Conservation (phyloP, 805 yeast genomes). For the Wickerhamomyces hampshirensis region DNA sequence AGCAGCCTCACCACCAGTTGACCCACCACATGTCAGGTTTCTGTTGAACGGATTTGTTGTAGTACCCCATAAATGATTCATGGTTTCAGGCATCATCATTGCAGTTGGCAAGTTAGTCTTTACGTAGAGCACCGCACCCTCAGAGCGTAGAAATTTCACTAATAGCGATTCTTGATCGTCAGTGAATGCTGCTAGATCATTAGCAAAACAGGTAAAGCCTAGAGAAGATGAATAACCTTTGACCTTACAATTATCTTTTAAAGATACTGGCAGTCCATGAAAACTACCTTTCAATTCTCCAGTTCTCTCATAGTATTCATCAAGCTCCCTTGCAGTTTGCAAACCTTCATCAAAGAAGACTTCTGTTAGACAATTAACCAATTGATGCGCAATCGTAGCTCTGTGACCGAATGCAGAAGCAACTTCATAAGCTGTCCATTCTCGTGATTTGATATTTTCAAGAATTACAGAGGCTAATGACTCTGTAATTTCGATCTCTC, state of each 20-base stretch:
- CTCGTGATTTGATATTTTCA: conserved; percentile 26
- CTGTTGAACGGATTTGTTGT: conserved; percentile 43
- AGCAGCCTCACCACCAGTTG: conserved; percentile 53
- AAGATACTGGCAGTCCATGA: conserved; percentile 63
- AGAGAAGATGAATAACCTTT: conserved; percentile 44
- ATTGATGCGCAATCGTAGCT: conserved; percentile 54
- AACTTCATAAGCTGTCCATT: conserved; percentile 40
- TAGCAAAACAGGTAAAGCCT: conserved; percentile 44
- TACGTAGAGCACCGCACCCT: conserved; percentile 51
- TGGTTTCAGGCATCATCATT: conserved; percentile 45
- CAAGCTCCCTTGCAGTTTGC: conserved; percentile 48
- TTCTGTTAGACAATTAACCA: conserved; percentile 32
- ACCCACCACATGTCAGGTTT: conserved; percentile 44
- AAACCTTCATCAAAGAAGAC: conserved; percentile 56
- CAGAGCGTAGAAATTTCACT: conserved; percentile 34
- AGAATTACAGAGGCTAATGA: conserved; percentile 16
- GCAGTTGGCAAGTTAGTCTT: conserved; percentile 53
- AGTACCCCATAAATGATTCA: conserved; percentile 39
- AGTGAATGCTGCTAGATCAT: conserved; percentile 27
- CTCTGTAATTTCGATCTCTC: conserved; percentile 32
- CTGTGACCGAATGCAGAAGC: conserved; percentile 53
- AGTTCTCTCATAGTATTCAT: conserved; percentile 39
- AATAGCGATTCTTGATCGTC: conserved; percentile 34
- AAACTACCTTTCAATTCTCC: conserved; percentile 58
- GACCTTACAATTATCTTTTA: conserved; percentile 41